Base-by-base conservation (phyloP, 1,284 basidiomycete species). In the Fomitopsis schrenkii region DNA sequence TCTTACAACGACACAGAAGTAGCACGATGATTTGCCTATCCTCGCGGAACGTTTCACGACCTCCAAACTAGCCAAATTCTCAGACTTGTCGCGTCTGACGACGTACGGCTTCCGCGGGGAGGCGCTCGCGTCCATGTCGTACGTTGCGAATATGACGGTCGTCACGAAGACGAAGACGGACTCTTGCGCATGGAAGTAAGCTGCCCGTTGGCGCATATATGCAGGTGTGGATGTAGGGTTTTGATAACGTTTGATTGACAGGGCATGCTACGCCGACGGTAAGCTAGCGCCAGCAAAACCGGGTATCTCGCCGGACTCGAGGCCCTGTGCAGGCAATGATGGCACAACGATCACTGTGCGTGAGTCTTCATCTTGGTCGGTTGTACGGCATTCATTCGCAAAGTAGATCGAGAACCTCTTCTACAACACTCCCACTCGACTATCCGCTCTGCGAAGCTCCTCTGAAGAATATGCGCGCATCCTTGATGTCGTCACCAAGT, bases 101-200 rank as follows among this genome's bases (percentile, higher is more conserved):
- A 99, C 97, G 0, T 99, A 98, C 75, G 97, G 97, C 1, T 99
- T 99, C 74, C 86, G 97, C 59, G 97, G 97, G 36, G 97, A 99
- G 76, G 97, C 97, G 0, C 80, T 99, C 26, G 97, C 97, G 0
- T 97, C 95, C 42, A 95, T 99, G 63, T 97, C 95, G 35, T 95
- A 97, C 76, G 94, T 98, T 57, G 90, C 95, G 1, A 91, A 93
- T 71, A 81, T 99, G 64, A 86, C 88, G 19, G 92, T 99, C 9
- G 78, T 94, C 14, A 97, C 95, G 5, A 99, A 98, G 78, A 95
- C 92, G 0, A 88, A 84, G 67, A 68, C 78, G 0, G 93, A 95
- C 57, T 76, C 80, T 3, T 94, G 91, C 72, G 95, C 94, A 5
- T 98, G 93, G 92, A 97, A 90, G 95, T 97, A 72, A 71, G 86